Base-by-base conservation (phyloP, 2,329 filamentous ascomycete genomes). In the Paraconiothyrium sp. region DNA sequence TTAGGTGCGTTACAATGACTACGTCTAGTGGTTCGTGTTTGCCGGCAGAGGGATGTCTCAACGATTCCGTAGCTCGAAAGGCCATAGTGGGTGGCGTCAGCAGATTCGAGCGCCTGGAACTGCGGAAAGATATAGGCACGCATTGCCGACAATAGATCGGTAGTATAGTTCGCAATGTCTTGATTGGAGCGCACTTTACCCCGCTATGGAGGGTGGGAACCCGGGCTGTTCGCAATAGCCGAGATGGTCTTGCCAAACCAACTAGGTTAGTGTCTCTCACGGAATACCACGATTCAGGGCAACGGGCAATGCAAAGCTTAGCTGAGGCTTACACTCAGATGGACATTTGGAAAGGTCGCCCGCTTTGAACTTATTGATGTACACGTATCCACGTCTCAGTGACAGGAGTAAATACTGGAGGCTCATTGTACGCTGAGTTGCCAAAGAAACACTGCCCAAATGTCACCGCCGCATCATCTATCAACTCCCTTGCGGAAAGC, bases 21-120 rank as follows among this genome's bases (percentile, higher is more conserved):
- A 75, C 67, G 49, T 74, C 59, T 49, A 75, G 71, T 47, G 66
- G 69, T 57, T 60, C 48, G 22, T 51, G 59, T 14, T 62, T 61
- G 14, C 48, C 65, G 41, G 67, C 47, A 41, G 66, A 64, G 30
- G 66, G 67, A 22, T 57, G 58, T 30, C 65, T 61, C 32, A 60
- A 60, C 52, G 58, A 41, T 24, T 43, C 55, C n/a, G 27, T 61
- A n/a, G 13, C n/a, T 43, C 60, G 20, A 14, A n/a, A 20, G 11
- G 44, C 22, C 58, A 57, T 59, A 34, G 22, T 10, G 16, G 35
- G 46, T 39, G 41, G 49, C 44, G 13, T 39, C 50, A 50, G 44
- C 61, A 54, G 50, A 9, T 39, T 50, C 37, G 32, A 37, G 30
- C 27, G n/a, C 34, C 14, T 6, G n/a, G 20, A 35, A 14, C 27